Percentiles rank a stretch among this genome's conserved stretches.
Evolutionary conservation across 129 eudicot species (phyloP).

Genomic region (Escallonia rubra): DNA sequence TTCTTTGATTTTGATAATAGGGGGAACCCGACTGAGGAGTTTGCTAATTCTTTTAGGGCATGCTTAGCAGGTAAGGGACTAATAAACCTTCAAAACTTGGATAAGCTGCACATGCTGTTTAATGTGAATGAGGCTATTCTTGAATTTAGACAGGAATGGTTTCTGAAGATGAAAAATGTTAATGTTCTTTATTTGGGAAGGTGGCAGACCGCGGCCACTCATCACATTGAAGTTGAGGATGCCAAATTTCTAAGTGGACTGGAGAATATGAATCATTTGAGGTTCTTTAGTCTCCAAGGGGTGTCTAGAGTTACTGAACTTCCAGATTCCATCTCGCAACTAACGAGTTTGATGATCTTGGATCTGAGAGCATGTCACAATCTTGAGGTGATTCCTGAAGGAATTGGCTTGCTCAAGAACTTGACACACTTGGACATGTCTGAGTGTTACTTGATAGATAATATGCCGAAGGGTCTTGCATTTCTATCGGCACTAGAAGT

Average conservation of each 20-base stretch:
- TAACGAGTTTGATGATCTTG: not conserved
- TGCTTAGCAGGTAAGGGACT: conserved; percentile 14
- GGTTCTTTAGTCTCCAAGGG: conserved; percentile 27
- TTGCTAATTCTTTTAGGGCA: not conserved
- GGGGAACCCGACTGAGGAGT: conserved; percentile 1
- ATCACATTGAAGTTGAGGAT: conserved; percentile 20
- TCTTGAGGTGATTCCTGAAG: conserved; percentile 21
- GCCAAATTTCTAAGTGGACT: conserved; percentile 4
- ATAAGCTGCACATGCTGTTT: conserved; percentile 13
- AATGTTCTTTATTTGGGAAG: conserved; percentile 23
- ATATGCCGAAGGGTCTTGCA: conserved; percentile 18
- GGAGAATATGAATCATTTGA: conserved; percentile 4
- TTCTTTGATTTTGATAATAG: conserved; percentile 14
- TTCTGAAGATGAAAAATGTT: conserved; percentile 16
- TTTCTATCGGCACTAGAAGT: conserved; percentile 11
- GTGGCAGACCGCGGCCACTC: not conserved
- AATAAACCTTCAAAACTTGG: not conserved
- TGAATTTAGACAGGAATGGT: conserved; percentile 12
- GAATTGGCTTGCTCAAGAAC: conserved; percentile 14
- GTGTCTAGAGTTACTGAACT: conserved; percentile 20
- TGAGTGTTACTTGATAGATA: conserved; percentile 18
- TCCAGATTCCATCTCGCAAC: conserved; percentile 3
- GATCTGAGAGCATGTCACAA: conserved; percentile 25
- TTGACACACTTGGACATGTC: conserved; percentile 31
- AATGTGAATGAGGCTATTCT: conserved; percentile 12